These are phyloP conservation scores for Fistulinella cinereoalba DNA, from an alignment of 1,284 basidiomycete genomes.

Conservation along the genomic window DNA sequence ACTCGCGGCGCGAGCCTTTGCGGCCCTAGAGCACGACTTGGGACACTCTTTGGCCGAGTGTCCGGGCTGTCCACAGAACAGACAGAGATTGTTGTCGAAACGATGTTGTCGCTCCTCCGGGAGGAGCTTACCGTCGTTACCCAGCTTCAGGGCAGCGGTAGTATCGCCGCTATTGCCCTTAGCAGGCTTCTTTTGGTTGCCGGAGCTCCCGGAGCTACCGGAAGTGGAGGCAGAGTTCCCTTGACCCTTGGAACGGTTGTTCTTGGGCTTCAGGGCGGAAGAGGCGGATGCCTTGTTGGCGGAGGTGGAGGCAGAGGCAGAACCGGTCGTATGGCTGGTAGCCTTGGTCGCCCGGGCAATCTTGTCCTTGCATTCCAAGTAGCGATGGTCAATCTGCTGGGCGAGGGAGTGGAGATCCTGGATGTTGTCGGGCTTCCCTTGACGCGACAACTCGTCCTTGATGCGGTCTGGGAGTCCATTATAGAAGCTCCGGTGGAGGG, in stretches of 20 bases:
- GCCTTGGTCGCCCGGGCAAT: background rate
- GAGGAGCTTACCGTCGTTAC: background rate
- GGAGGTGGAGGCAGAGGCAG: background rate
- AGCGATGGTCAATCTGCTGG: background rate
- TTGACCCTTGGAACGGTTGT: background rate
- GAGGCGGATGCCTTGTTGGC: background rate
- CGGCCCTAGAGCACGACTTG: background rate
- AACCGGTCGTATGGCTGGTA: background rate
- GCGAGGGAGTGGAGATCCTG: background rate
- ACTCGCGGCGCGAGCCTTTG: background rate
- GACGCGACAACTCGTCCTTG: background rate
- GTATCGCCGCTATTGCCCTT: background rate
- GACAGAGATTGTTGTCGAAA: background rate
- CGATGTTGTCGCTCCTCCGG: background rate
- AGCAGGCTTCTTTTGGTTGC: background rate
- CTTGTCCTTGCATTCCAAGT: background rate
- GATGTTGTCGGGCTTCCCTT: background rate
- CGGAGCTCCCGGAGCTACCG: background rate
- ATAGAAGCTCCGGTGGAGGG: background rate
- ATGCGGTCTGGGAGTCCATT: background rate
- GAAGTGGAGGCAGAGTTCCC: background rate
- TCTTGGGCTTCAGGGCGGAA: background rate
- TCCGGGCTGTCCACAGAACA: background rate
- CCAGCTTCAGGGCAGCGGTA: background rate
- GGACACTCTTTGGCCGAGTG: background rate